A percentile compares a stretch with the other conserved stretches of the same genome.
These are phyloP conservation scores for Aureobasidium sp. DNA, from an alignment of 2,329 filamentous ascomycete genomes.

Conservation along the genomic window DNA sequence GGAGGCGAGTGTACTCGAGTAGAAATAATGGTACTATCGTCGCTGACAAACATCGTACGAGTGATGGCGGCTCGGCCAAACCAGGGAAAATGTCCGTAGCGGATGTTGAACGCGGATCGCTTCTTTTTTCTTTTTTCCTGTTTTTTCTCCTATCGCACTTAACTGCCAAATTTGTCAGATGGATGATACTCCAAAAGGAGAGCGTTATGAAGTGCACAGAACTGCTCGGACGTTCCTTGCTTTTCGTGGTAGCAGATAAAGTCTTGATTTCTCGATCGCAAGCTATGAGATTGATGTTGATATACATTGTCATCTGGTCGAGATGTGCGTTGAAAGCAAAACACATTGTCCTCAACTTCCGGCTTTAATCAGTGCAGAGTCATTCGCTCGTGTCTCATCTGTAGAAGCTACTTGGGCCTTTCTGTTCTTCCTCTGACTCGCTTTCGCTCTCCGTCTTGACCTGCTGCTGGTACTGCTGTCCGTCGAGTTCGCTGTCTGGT, in stretches of 20 bases:
- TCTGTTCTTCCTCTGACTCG: background rate
- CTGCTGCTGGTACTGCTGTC: background rate
- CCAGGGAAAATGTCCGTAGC: background rate
- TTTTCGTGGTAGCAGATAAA: too few relatives aligned
- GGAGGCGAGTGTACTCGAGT: background rate
- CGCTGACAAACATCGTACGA: conserved; percentile 1
- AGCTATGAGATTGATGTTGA: too few relatives aligned
- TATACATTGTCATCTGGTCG: too few relatives aligned
- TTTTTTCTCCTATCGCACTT: background rate
- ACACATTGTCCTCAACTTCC: background rate
- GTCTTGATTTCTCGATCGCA: too few relatives aligned
- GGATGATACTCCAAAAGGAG: background rate
- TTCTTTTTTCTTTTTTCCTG: background rate
- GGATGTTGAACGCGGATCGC: background rate
- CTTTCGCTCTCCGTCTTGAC: background rate
- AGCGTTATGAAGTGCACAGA: too few relatives aligned
- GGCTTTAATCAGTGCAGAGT: too few relatives aligned
- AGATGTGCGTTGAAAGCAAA: background rate
- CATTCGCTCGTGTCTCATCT: background rate
- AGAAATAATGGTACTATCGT: background rate
- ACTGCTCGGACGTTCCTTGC: too few relatives aligned
- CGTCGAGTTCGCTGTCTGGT: background rate
- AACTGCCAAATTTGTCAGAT: background rate
- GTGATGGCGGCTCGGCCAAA: background rate
- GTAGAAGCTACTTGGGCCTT: background rate